A percentile compares a stretch with the other conserved stretches of the same genome.
Evolutionary conservation across 2,329 filamentous ascomycete species (phyloP).

Genomic region (Cordyceps fumosorosea): DNA sequence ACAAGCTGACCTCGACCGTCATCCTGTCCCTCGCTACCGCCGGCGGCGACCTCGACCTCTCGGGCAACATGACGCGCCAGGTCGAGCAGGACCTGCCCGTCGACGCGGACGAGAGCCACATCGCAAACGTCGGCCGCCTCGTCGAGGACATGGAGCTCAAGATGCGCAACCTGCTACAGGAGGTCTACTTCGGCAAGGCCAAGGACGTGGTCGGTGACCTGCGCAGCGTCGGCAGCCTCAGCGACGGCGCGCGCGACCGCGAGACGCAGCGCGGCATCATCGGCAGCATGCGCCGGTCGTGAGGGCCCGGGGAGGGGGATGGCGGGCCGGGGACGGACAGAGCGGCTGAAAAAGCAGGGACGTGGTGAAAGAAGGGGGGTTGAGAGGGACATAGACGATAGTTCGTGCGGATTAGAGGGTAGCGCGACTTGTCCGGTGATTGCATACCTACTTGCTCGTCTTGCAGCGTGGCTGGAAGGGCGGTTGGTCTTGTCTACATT

Average conservation of each 20-base stretch:
- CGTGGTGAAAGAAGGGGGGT: background rate
- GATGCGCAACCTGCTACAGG: constrained; percentile 96
- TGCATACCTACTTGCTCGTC: background rate
- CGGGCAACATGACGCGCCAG: constrained; percentile 96
- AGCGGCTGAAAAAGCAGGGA: background rate
- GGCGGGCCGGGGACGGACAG: background rate
- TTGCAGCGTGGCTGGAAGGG: background rate
- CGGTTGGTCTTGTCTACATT: background rate
- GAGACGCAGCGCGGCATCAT: constrained; percentile 89
- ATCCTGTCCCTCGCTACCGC: constrained; percentile 76
- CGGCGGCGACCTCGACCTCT: constrained; percentile 76
- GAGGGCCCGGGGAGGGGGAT: constrained; percentile 12
- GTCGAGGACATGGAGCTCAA: constrained; percentile 99
- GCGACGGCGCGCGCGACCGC: constrained; percentile 75
- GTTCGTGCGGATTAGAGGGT: no score
- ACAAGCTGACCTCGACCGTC: constrained; percentile 95
- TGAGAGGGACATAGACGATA: background rate
- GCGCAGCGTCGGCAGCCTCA: constrained; percentile 77
- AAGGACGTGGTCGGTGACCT: constrained; percentile 97
- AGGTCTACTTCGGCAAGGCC: constrained; percentile 99
- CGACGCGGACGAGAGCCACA: constrained; percentile 85
- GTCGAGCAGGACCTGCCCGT: constrained; percentile 87
- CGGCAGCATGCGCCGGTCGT: constrained; percentile 45
- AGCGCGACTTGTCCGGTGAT: background rate
- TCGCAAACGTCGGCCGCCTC: constrained; percentile 86